phyloP scores from a whole-genome alignment of 768 basidiomycete species.

The Termitomyces sp. region DNA sequence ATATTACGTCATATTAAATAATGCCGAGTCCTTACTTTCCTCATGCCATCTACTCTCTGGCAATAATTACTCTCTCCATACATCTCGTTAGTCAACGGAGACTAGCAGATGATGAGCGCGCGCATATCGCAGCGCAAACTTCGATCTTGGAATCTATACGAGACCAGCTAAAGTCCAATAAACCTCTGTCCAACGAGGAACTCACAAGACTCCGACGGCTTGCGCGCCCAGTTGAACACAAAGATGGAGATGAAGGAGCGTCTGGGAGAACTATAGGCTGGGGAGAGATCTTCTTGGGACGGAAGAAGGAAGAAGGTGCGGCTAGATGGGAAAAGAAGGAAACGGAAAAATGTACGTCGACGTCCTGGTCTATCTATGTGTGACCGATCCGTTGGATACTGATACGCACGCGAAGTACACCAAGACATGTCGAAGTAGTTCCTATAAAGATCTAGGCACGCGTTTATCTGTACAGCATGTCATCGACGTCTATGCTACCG shows the following conservation, averaged over 20 bases:
- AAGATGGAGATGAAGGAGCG: constrained; percentile 2
- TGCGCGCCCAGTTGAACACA: constrained; percentile 30
- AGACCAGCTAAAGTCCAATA: constrained; percentile 46
- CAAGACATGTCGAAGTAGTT: constrained; percentile 5
- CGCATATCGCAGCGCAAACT: constrained; percentile 52
- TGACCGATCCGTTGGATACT: not conserved
- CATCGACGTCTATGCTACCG: not conserved
- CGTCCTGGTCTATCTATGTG: not conserved
- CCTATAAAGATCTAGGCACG: not conserved
- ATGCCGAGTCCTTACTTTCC: constrained; percentile 45
- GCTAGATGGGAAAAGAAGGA: constrained; percentile 37
- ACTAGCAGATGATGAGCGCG: constrained; percentile 47
- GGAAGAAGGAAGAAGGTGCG: constrained; percentile 25
- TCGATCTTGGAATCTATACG: constrained; percentile 62
- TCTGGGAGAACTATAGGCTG: constrained; percentile 34
- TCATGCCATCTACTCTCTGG: constrained; percentile 62
- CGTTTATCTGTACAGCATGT: not conserved
- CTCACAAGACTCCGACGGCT: constrained; percentile 53
- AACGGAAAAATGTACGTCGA: constrained; percentile 33
- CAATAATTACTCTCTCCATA: constrained; percentile 64
- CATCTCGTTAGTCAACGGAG: constrained; percentile 59
- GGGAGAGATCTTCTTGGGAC: constrained; percentile 50
- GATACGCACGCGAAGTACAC: constrained; percentile 5
- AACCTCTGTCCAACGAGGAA: constrained; percentile 45
- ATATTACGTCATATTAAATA: constrained; percentile 17